phyloP scores from a whole-genome alignment of 2,329 filamentous ascomycete species.

The Aspergillus pseudoviridinutans region DNA sequence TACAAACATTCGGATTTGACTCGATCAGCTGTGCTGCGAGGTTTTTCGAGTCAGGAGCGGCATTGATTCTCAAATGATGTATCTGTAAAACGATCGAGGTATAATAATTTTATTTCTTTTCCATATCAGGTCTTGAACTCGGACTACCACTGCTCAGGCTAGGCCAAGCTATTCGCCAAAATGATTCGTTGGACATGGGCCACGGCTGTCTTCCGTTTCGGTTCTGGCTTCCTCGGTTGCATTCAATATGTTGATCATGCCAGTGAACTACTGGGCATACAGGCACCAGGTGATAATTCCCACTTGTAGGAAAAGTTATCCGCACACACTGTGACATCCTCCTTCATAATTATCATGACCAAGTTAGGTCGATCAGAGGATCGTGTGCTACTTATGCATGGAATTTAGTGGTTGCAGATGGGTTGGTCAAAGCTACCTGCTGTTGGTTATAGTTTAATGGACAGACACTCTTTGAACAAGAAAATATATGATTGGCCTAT shows the following conservation, averaged over 20 bases:
- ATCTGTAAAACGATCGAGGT: not conserved
- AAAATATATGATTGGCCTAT: not conserved
- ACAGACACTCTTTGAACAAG: not conserved
- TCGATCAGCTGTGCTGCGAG: not conserved
- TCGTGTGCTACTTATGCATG: not conserved
- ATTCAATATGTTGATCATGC: too few species aligned
- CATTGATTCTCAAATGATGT: not conserved
- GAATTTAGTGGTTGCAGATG: not conserved
- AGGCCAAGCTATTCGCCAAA: not conserved
- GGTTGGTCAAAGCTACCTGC: not conserved
- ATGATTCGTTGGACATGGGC: not conserved
- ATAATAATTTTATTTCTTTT: not conserved
- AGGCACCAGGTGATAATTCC: not conserved
- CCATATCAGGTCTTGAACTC: not conserved
- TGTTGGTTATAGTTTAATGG: not conserved
- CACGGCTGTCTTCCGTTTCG: too few species aligned
- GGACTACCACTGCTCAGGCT: not conserved
- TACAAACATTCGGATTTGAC: not conserved
- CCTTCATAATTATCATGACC: not conserved
- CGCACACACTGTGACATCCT: not conserved
- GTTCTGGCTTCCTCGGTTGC: too few species aligned
- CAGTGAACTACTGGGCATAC: not conserved
- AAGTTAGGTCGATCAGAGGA: too few species aligned
- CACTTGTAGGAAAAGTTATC: not conserved
- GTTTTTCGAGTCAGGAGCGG: not conserved